Evolutionary conservation across 192 early-diverging fungal species (phyloP).

Genomic region (Rhizophagus sp.): DNA sequence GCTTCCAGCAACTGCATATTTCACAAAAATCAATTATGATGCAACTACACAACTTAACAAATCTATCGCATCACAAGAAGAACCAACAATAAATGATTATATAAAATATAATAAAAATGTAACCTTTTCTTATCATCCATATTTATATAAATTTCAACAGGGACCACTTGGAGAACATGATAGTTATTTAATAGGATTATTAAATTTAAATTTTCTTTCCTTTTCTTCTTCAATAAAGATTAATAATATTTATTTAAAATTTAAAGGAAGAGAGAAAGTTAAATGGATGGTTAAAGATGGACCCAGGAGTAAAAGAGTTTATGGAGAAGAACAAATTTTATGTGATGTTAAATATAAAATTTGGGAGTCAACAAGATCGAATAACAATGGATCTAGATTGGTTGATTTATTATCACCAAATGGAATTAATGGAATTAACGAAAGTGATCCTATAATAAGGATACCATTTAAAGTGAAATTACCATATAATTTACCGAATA

Average conservation of each 20-base stretch:
- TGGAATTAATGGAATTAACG: background rate
- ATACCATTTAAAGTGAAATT: conserved; percentile 29
- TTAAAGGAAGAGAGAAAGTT: conserved; percentile 22
- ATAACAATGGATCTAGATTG: background rate
- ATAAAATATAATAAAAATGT: conserved; percentile 25
- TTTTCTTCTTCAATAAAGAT: background rate
- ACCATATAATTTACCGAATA: conserved; percentile 27
- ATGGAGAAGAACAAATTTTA: conserved; percentile 19
- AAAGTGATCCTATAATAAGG: background rate
- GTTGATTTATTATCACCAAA: background rate
- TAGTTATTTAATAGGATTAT: conserved; percentile 19
- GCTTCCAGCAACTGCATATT: background rate
- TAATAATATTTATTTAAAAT: conserved; percentile 10
- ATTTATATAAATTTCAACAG: conserved; percentile 13
- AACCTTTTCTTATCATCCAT: conserved; percentile 9
- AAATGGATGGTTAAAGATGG: conserved; percentile 9
- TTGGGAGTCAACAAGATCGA: background rate
- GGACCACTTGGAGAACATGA: conserved; percentile 16
- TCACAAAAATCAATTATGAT: background rate
- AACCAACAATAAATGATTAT: conserved; percentile 11
- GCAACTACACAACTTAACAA: background rate
- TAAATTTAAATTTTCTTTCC: conserved; percentile 18
- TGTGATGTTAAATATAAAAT: conserved; percentile 9
- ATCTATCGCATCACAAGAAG: background rate
- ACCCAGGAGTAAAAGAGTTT: background rate